Conservation (phyloP, 495 filamentous ascomycete genomes). For the Xylaria castorea region DNA sequence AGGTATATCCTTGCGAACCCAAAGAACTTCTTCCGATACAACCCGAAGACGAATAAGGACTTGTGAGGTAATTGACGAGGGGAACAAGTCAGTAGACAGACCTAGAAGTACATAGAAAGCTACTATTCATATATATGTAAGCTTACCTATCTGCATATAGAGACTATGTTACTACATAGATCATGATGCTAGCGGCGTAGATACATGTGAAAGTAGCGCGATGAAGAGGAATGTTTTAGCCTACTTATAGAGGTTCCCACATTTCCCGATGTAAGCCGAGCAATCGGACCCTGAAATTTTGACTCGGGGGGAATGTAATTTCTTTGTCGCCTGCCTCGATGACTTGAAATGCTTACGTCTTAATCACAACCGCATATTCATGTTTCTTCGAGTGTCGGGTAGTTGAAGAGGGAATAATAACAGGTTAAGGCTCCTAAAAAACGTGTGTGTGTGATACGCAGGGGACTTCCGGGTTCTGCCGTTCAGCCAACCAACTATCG, state of each 20-base stretch:
- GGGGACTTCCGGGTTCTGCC: neutral
- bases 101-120: neutral
- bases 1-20: neutral
- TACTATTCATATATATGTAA: neutral
- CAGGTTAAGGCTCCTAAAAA: neutral
- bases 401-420: neutral
- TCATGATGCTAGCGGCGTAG: neutral
- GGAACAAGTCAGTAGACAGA: neutral
- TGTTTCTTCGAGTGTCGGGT: neutral
- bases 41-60: neutral
- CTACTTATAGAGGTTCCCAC: neutral
- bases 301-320: neutral
- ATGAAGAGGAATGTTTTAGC: neutral
- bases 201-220: neutral
- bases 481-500: neutral
- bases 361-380: neutral
- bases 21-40: conserved; percentile 1
- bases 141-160: neutral
- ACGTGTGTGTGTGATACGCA: neutral
- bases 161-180: neutral
- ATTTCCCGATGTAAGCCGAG: conserved; percentile 18
- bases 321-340: neutral
- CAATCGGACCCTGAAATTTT: conserved; percentile 18
- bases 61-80: neutral
- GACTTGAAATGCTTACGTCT: conserved; percentile 1